Evolutionary conservation across 2,329 filamentous ascomycete species (phyloP).

Genomic region (Alternaria rosae): DNA sequence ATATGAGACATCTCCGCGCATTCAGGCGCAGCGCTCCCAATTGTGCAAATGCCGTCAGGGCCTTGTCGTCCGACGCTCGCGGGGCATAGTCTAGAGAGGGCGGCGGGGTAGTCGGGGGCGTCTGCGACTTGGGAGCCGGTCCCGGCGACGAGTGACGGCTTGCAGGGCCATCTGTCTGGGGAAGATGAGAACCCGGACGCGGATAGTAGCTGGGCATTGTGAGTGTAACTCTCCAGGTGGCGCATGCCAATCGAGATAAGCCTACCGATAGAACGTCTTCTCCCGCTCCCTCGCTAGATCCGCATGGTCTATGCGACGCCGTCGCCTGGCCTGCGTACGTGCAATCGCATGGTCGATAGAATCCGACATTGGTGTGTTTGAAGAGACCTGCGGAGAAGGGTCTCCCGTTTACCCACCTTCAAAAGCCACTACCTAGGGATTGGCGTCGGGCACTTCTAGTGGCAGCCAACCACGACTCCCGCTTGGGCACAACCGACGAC

Average conservation of each 20-base stretch:
- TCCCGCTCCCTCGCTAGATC: slow-evolving; percentile 44
- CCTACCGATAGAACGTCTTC: slow-evolving; percentile 42
- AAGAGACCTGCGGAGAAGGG: slow-evolving; percentile 15
- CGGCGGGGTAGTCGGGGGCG: slow-evolving; percentile 19
- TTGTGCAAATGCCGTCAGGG: slow-evolving; percentile 49
- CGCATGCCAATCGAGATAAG: neutral
- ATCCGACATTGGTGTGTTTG: slow-evolving; percentile 16
- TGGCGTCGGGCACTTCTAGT: neutral
- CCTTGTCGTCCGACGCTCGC: slow-evolving; percentile 42
- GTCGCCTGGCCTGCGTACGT: slow-evolving; percentile 20
- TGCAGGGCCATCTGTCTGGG: slow-evolving; percentile 24
- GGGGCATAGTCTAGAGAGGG: slow-evolving; percentile 14
- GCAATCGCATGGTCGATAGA: slow-evolving; percentile 17
- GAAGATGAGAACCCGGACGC: slow-evolving; percentile 41
- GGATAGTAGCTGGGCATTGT: slow-evolving; percentile 13
- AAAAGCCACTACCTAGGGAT: neutral
- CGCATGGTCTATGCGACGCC: slow-evolving; percentile 34
- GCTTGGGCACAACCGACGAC: neutral
- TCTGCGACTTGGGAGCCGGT: slow-evolving; percentile 21
- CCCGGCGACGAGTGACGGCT: slow-evolving; percentile 30
- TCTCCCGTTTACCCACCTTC: neutral
- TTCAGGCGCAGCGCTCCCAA: slow-evolving; percentile 49
- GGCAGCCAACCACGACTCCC: neutral
- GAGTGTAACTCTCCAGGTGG: neutral
- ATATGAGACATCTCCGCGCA: slow-evolving; percentile 46